A percentile compares a stretch with the other conserved stretches of the same genome.
These are phyloP conservation scores for Nymphaea thermarum DNA, from an alignment of 164 flowering plant species.

Conservation along the genomic window DNA sequence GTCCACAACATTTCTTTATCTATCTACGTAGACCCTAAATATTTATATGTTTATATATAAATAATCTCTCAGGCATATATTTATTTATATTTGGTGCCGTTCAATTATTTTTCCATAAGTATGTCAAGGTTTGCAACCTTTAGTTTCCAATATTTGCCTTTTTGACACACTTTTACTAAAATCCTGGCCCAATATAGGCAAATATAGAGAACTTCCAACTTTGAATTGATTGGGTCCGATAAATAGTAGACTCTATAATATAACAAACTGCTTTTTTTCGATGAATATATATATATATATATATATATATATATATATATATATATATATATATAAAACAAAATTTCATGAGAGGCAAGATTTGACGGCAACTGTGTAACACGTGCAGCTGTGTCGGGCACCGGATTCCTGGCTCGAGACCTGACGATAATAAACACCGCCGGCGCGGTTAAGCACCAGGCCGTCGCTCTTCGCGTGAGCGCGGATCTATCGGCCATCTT, in stretches of 20 bases:
- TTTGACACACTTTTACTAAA: not conserved
- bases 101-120: no score
- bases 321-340: not conserved
- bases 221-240: not conserved
- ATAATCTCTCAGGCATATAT: no score
- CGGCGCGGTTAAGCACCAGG: constrained; percentile 69
- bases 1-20: no score
- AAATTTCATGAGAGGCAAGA: not conserved
- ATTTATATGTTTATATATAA: no score
- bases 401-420: constrained; percentile 73
- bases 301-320: not conserved
- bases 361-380: not conserved
- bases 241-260: no score
- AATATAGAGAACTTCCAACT: not conserved
- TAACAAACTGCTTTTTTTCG: no score
- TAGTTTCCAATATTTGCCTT: not conserved
- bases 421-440: constrained; percentile 70
- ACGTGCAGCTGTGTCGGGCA: constrained; percentile 61
- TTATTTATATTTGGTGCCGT: no score
- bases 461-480: constrained; percentile 69
- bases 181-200: not conserved
- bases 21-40: no score
- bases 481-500: constrained; percentile 60
- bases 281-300: not conserved
- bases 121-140: no score